These are phyloP conservation scores for Mycosphaerella arachidis DNA, from an alignment of 2,329 filamentous ascomycete genomes.

Conservation along the genomic window DNA sequence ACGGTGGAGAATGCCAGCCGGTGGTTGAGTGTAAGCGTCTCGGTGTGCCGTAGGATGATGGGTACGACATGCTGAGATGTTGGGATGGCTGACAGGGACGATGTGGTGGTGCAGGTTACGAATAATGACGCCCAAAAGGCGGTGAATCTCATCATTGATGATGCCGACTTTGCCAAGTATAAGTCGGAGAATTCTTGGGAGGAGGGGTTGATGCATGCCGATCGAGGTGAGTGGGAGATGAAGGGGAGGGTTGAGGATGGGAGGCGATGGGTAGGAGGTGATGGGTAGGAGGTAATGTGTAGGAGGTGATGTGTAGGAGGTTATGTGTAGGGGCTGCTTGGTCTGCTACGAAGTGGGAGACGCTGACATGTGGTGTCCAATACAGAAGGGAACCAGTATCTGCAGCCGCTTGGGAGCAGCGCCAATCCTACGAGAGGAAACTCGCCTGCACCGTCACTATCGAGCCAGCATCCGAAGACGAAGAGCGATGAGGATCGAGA, in stretches of 20 bases:
- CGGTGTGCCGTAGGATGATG: background rate
- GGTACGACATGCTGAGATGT: background rate
- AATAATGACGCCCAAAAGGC: conserved; percentile 29
- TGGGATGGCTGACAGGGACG: background rate
- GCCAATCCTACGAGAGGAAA: conserved; percentile 30
- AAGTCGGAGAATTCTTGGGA: conserved; percentile 27
- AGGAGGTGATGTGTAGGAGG: background rate
- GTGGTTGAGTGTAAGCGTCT: background rate
- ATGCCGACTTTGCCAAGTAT: conserved; percentile 28
- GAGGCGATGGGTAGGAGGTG: background rate
- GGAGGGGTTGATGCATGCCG: conserved; percentile 25
- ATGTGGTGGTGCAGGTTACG: conserved; percentile 23
- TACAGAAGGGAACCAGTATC: conserved; percentile 26
- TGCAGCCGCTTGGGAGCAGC: conserved; percentile 29
- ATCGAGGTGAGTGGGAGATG: conserved; percentile 12
- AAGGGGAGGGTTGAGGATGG: background rate
- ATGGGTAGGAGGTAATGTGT: background rate
- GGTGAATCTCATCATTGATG: conserved; percentile 30
- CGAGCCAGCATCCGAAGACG: conserved; percentile 23
- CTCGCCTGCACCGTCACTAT: conserved; percentile 23
- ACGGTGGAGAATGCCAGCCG: conserved; percentile 18
- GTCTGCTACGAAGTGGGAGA: background rate
- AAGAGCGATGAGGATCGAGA: conserved; percentile 31
- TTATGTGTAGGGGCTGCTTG: background rate
- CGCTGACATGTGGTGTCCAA: background rate